Conservation (phyloP, 768 basidiomycete genomes). For the Boletus reticuloceps region DNA sequence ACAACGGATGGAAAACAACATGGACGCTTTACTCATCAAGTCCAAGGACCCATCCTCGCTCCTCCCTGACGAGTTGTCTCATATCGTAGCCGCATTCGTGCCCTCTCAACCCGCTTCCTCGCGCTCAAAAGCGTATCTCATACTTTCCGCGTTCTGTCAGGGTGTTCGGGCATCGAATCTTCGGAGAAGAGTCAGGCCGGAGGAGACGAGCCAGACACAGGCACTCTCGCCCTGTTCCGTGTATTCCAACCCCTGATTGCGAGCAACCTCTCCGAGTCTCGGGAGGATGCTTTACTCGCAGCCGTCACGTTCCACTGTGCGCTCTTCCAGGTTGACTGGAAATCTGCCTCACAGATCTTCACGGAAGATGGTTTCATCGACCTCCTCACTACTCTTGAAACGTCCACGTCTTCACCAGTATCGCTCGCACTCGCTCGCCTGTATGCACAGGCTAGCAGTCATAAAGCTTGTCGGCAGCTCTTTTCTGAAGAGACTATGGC, state of each 20-base stretch:
- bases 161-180: slow-evolving; percentile 43
- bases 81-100: slow-evolving; percentile 50
- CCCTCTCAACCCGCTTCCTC: slow-evolving; percentile 41
- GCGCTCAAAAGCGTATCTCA: slow-evolving; percentile 69
- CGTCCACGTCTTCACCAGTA: slow-evolving; percentile 49
- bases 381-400: slow-evolving; percentile 61
- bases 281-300: slow-evolving; percentile 49
- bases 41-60: slow-evolving; percentile 36
- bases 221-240: slow-evolving; percentile 47
- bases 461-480: slow-evolving; percentile 65
- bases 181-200: slow-evolving; percentile 34
- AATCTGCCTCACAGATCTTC: slow-evolving; percentile 64
- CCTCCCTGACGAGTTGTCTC: slow-evolving; percentile 54
- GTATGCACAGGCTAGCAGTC: slow-evolving; percentile 71
- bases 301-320: slow-evolving; percentile 71
- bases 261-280: slow-evolving; percentile 51
- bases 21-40: slow-evolving; percentile 34
- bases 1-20: not conserved
- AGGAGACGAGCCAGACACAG: slow-evolving; percentile 41
- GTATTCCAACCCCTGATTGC: slow-evolving; percentile 51
- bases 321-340: slow-evolving; percentile 80
- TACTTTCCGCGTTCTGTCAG: slow-evolving; percentile 67
- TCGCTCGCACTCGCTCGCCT: slow-evolving; percentile 67
- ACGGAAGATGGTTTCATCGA: slow-evolving; percentile 60
- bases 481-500: slow-evolving; percentile 53